phyloP scores from a whole-genome alignment of 1,284 basidiomycete genomes.

The Trichosporon ovoides region DNA sequence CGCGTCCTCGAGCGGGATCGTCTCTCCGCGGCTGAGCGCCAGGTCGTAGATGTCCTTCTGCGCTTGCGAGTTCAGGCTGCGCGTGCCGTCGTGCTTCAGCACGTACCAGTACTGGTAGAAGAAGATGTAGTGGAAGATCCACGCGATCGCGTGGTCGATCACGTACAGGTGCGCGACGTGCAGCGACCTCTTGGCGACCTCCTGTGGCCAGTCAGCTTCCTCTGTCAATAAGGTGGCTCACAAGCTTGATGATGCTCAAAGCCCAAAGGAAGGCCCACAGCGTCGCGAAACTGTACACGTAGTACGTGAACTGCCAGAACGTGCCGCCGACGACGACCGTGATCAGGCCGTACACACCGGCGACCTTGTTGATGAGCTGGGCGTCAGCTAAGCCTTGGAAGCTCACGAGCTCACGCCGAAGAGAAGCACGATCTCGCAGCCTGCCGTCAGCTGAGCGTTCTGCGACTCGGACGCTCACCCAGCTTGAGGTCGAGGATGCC shows the following conservation, averaged over 20 bases:
- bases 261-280: slow-evolving; percentile 83
- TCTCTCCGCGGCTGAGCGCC: slow-evolving; percentile 41
- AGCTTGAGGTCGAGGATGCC: slow-evolving; percentile 83
- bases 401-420: slow-evolving; percentile 62
- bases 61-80: slow-evolving; percentile 72
- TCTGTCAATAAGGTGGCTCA: slow-evolving; percentile 46
- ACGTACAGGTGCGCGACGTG: slow-evolving; percentile 90
- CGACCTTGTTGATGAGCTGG: slow-evolving; percentile 94
- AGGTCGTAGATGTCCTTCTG: slow-evolving; percentile 70
- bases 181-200: slow-evolving; percentile 74
- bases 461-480: slow-evolving; percentile 49
- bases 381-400: background rate
- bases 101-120: slow-evolving; percentile 83
- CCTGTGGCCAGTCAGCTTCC: slow-evolving; percentile 53
- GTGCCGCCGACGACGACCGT: slow-evolving; percentile 83
- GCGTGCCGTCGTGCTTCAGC: slow-evolving; percentile 81
- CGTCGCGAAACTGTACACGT: slow-evolving; percentile 83
- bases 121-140: slow-evolving; percentile 86
- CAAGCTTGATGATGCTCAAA: slow-evolving; percentile 73
- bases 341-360: slow-evolving; percentile 92
- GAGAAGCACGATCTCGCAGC: slow-evolving; percentile 71
- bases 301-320: slow-evolving; percentile 82
- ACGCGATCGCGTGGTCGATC: slow-evolving; percentile 87
- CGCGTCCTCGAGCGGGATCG: slow-evolving; percentile 51
- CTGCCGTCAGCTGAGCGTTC: slow-evolving; percentile 25